phyloP scores from a whole-genome alignment of 2,329 filamentous ascomycete genomes.

The Emericellopsis atlantica region DNA sequence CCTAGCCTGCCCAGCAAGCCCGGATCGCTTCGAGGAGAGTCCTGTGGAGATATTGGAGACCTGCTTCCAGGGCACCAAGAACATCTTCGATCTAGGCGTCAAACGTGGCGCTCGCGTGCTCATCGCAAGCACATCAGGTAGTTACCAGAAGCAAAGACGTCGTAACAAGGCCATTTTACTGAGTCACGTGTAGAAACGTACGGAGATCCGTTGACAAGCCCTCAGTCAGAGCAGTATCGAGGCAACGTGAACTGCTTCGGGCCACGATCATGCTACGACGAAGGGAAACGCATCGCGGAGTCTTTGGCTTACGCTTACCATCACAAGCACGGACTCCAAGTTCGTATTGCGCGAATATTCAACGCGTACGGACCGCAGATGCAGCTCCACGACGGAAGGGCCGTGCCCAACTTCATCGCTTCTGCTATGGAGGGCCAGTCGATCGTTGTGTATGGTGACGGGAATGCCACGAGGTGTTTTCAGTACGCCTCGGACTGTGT shows the following conservation, averaged over 20 bases:
- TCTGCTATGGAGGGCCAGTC: slow-evolving; percentile 4
- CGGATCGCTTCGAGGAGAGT: slow-evolving; percentile 4
- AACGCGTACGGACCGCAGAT: slow-evolving; percentile 6
- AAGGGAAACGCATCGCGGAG: slow-evolving; percentile 25
- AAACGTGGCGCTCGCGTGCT: slow-evolving; percentile 3
- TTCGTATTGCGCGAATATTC: slow-evolving; percentile 9
- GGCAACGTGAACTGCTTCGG: slow-evolving; percentile 27
- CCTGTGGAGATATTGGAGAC: slow-evolving; percentile 6
- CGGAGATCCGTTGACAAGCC: slow-evolving; percentile 3
- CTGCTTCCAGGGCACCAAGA: slow-evolving; percentile 5
- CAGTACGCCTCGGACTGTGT: slow-evolving; percentile 5
- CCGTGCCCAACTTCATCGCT: slow-evolving; percentile 6
- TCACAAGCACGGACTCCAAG: slow-evolving; percentile 7
- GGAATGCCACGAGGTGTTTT: slow-evolving; percentile 5
- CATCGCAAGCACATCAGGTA: slow-evolving; percentile 6
- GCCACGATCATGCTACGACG: slow-evolving; percentile 25
- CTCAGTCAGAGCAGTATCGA: slow-evolving; percentile 15
- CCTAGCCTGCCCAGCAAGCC: slow-evolving; percentile 6
- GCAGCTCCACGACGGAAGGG: slow-evolving; percentile 4
- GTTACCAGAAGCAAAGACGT: not conserved
- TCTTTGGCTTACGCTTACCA: slow-evolving; percentile 18
- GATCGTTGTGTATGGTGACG: slow-evolving; percentile 4
- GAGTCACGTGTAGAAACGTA: slow-evolving; percentile 3
- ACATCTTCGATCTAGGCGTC: slow-evolving; percentile 4
- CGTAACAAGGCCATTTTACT: not conserved